Evolutionary conservation across 2,329 filamentous ascomycete species (phyloP).

Genomic region (Colletotrichum sp.): DNA sequence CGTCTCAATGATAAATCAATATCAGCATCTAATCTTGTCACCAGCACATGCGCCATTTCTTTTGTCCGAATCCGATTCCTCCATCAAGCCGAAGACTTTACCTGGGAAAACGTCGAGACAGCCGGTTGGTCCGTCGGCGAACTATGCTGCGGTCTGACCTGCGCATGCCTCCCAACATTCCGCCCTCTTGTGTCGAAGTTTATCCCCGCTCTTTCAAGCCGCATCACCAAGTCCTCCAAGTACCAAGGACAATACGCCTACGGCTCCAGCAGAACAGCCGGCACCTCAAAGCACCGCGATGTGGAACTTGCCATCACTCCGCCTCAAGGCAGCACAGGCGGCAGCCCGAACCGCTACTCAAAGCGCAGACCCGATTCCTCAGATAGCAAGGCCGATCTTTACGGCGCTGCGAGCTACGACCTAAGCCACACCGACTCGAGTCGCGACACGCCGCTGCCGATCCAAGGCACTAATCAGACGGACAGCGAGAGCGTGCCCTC

Average conservation of each 20-base stretch:
- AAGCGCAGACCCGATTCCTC: background rate
- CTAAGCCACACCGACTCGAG: background rate
- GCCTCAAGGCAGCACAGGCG: background rate
- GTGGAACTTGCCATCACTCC: background rate
- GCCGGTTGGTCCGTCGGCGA: slow-evolving; percentile 28
- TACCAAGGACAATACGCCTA: background rate
- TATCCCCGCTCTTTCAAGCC: background rate
- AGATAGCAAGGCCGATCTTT: slow-evolving; percentile 10
- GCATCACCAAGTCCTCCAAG: background rate
- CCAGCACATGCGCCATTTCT: slow-evolving; percentile 27
- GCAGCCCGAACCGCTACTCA: background rate
- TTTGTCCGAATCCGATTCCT: slow-evolving; percentile 28
- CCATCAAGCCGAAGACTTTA: slow-evolving; percentile 20
- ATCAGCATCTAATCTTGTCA: background rate
- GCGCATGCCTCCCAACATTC: slow-evolving; percentile 28
- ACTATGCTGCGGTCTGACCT: slow-evolving; percentile 25
- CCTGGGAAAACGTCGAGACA: slow-evolving; percentile 28
- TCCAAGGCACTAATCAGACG: background rate
- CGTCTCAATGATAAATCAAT: accelerated
- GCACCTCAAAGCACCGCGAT: background rate
- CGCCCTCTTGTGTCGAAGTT: slow-evolving; percentile 24
- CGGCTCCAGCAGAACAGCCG: background rate
- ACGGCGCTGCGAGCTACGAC: background rate
- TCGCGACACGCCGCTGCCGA: background rate
- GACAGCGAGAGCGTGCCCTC: background rate